Evolutionary conservation across 176 grass and related monocot species (phyloP).

Genomic region (Triticum dicoccoides): DNA sequence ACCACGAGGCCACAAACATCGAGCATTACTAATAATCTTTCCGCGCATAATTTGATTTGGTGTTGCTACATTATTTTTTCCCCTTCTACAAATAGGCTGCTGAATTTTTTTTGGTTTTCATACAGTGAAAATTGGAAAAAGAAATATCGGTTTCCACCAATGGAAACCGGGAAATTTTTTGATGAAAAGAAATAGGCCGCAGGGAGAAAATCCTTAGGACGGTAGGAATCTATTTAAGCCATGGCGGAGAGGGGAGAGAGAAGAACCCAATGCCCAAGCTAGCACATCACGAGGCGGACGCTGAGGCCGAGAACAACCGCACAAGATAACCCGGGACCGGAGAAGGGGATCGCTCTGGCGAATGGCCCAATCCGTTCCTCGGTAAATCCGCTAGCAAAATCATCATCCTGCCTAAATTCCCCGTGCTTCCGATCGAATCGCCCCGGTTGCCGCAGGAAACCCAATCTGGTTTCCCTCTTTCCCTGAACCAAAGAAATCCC

Average conservation of each 20-base stretch:
- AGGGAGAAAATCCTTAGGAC: not conserved
- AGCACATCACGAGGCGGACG: conserved; percentile 6
- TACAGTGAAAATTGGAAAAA: no score
- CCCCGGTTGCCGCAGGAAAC: not conserved
- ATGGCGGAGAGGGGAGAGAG: not conserved
- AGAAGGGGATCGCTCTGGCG: not conserved
- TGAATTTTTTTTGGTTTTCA: no score
- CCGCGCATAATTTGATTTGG: not conserved
- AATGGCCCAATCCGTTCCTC: conserved; percentile 4
- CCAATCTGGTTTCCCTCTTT: not conserved
- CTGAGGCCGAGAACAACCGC: not conserved
- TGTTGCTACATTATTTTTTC: not conserved
- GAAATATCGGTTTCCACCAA: not conserved
- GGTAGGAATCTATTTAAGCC: conserved; percentile 27
- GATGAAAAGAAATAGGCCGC: not conserved
- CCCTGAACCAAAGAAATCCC: not conserved
- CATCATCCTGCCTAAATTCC: not conserved
- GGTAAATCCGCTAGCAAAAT: conserved; percentile 8
- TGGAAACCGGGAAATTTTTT: no score
- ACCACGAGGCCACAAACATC: not conserved
- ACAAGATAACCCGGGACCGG: not conserved
- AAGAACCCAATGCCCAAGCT: conserved; percentile 23
- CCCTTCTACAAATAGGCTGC: no score
- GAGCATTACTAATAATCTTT: not conserved
- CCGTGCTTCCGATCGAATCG: not conserved